A percentile compares a stretch with the other conserved stretches of the same genome.
These are phyloP conservation scores for Phytopythium kandeliae DNA, from an alignment of 352 stramenopile genomes.

Conservation along the genomic window DNA sequence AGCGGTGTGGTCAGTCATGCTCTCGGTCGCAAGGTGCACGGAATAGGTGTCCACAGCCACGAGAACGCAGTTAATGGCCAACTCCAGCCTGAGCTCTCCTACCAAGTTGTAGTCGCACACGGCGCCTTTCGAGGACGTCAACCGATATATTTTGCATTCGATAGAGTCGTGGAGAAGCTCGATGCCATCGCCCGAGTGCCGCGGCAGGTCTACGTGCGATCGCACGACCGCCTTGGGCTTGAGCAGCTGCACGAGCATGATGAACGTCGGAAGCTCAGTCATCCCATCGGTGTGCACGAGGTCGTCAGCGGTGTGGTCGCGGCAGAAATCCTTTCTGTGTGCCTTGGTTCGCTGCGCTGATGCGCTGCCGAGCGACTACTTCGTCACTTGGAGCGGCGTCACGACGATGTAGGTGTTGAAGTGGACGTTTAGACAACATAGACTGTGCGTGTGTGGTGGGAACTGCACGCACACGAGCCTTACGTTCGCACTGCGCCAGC, in stretches of 20 bases:
- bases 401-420: slow-evolving; percentile 42
- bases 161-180: slow-evolving; percentile 25
- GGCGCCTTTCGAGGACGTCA: slow-evolving; percentile 20
- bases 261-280: slow-evolving; percentile 21
- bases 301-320: slow-evolving; percentile 40
- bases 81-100: too few species aligned
- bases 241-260: slow-evolving; percentile 48
- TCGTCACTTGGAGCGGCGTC: slow-evolving; percentile 20
- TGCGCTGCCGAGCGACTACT: slow-evolving; percentile 18
- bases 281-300: slow-evolving; percentile 34
- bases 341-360: slow-evolving; percentile 17
- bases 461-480: slow-evolving; percentile 32
- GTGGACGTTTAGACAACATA: slow-evolving; percentile 40
- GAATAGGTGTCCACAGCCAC: slow-evolving; percentile 11
- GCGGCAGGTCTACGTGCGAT: slow-evolving; percentile 15
- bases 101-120: too few species aligned
- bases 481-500: slow-evolving; percentile 26
- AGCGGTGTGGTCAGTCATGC: too few species aligned
- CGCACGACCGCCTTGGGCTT: slow-evolving; percentile 24
- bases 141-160: slow-evolving; percentile 38
- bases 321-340: slow-evolving; percentile 38
- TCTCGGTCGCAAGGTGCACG: background rate
- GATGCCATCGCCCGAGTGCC: slow-evolving; percentile 17
- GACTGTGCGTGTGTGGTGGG: slow-evolving; percentile 24
- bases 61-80: slow-evolving; percentile 33